Evolutionary conservation across 805 yeast species (phyloP).

Genomic region (Zygosaccharomyces bailii): DNA sequence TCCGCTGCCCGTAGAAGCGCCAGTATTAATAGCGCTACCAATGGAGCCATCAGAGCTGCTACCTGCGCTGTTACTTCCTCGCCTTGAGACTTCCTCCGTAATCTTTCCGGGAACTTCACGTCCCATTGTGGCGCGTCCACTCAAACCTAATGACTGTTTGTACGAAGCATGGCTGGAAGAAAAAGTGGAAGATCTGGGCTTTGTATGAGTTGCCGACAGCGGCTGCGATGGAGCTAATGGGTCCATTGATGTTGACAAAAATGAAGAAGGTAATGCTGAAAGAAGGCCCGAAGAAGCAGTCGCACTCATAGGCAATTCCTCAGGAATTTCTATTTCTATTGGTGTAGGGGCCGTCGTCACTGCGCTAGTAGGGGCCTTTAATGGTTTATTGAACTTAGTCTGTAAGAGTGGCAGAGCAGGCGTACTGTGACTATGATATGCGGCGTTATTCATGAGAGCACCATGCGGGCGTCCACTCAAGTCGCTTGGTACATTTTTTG

Average conservation of each 20-base stretch:
- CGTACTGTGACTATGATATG: slow-evolving; percentile 30
- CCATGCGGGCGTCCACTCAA: slow-evolving; percentile 24
- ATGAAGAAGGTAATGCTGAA: slow-evolving; percentile 38
- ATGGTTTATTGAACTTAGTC: slow-evolving; percentile 27
- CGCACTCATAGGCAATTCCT: slow-evolving; percentile 34
- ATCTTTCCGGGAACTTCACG: slow-evolving; percentile 10
- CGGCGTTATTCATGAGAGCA: slow-evolving; percentile 14
- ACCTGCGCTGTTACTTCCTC: slow-evolving; percentile 17
- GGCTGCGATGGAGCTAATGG: slow-evolving; percentile 13
- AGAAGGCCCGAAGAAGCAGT: slow-evolving; percentile 27
- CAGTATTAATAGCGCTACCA: slow-evolving; percentile 1
- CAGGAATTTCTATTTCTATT: slow-evolving; percentile 65
- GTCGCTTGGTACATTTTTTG: slow-evolving; percentile 15
- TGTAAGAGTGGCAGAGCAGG: slow-evolving; percentile 30
- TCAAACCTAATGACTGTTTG: slow-evolving; percentile 15
- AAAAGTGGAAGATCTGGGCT: slow-evolving; percentile 32
- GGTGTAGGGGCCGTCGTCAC: slow-evolving; percentile 51
- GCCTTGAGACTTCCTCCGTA: slow-evolving; percentile 19
- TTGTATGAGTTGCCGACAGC: slow-evolving; percentile 22
- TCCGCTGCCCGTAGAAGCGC: slow-evolving; percentile 1
- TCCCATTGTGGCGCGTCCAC: slow-evolving; percentile 8
- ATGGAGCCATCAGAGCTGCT: slow-evolving; percentile 4
- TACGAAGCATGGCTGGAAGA: slow-evolving; percentile 35
- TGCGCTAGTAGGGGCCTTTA: slow-evolving; percentile 27
- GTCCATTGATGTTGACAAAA: slow-evolving; percentile 31